Evolutionary conservation across 345 rosid genomes (phyloP), one percentile per base, ranked within the genome.

Genomic region (Hypericum perforatum): DNA sequence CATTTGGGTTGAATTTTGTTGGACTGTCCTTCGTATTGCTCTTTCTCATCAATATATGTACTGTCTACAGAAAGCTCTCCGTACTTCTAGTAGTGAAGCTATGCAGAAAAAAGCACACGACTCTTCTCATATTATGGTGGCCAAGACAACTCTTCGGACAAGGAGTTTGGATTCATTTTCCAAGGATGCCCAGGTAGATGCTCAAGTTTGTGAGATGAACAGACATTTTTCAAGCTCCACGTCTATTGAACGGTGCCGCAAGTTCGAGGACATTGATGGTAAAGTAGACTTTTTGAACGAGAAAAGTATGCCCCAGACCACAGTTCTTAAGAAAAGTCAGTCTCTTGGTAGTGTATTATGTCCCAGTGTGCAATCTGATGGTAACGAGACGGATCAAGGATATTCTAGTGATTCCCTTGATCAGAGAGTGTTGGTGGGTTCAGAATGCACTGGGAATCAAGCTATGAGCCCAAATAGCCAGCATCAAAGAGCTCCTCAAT

Each of bases 291-390:
- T 60, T 39, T 71, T 63, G 58, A 52, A 43, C 54, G 71, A 62
- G 6, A 9, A 42, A 52, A 61, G 42, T 59, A 48, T 51, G 8
- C 56, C 46, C 60, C 63, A 60, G 53, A 55, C 58, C 40, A 55
- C 42, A 2, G 59, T 57, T 61, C 72, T 87, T 47, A 84, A 78
- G 80, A 92, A 83, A 66, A 80, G 89, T 56, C 78, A 62, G 49
- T 92, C 98, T 48, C 75, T 76, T 15, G 95, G 92, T 45, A 72
- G 77, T 71, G 69, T 64, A 49, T 67, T 82, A 11, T 80, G 73
- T 67, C 61, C 64, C 58, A 75, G 75, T 57, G 82, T 78, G 44
- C 70, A 64, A 40, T 53, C 29, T 14, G 76, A 79, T 41, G 52
- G 57, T 65, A 79, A 71, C 15, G 85, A 71, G 47, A 74, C 63